Evolutionary conservation across 2,329 filamentous ascomycete species (phyloP), one percentile per base, ranked within the genome.

Genomic region (Trichophyton verrucosum): DNA sequence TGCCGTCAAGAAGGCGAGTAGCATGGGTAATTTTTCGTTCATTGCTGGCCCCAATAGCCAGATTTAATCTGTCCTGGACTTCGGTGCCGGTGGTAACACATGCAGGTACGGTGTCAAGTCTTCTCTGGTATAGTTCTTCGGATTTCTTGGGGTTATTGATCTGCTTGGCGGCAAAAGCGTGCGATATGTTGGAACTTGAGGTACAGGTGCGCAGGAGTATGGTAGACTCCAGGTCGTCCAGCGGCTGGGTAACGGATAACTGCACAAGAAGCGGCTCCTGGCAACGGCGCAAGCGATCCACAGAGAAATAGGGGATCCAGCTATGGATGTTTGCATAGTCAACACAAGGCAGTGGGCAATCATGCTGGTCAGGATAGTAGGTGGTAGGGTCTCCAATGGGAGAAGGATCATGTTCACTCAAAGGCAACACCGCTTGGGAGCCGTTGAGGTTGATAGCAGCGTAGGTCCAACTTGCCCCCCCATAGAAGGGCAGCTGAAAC

Each of bases 201-300:
- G 46, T 60, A 24, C 58, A 60, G 46, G 24, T 55, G 9, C 46
- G 58, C 13, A 60, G 53, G 17, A 60, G 44, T 36, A 55, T 42
- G 11, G 36, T 51, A 20, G 58, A 51, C 15, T 17, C 47, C 22
- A 22, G 20, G 24, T 60, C 33, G 20, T 55, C 47, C 24, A 60
- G 58, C 7, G 46, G 58, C n/a, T 51, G 44, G 8, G 30, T 38
- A 47, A 60, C 27, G n/a, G 58, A 55, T 17, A 60, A 40, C 20
- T 60, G 27, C n/a, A 60, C 11, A 60, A 46, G 13, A 60, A 60
- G 33, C 22, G 58, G 58, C 58, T 60, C 24, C 8, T 60, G n/a
- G 46, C 58, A 60, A 24, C 44, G 44, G 58, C 20, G 36, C 11
- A 60, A 42, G 20, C 58, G 58, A n/a, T 36, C 30, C 15, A 60